phyloP scores from a whole-genome alignment of 139 green algal species.

The Deuterostichococcus epilithicus region DNA sequence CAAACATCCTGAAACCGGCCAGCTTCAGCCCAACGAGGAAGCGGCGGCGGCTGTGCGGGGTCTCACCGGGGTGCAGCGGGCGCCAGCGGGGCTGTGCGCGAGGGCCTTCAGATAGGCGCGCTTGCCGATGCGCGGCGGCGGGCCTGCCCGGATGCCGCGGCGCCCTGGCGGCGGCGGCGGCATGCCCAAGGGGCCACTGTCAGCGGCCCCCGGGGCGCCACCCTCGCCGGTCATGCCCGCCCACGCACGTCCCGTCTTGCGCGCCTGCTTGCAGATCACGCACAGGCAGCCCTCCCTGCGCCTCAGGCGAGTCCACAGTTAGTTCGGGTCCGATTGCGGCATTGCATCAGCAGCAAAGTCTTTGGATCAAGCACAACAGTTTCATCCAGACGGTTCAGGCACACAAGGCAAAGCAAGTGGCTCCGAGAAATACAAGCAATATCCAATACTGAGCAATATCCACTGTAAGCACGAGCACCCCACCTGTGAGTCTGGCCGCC shows the following conservation, averaged over 20 bases:
- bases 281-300: conserved; percentile 70
- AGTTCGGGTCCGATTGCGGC: no score
- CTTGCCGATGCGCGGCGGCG: conserved; percentile 55
- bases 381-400: no score
- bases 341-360: no score
- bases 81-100: conserved; percentile 37
- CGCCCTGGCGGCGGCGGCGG: neutral
- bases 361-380: no score
- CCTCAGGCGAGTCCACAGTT: no score
- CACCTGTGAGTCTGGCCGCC: conserved; percentile 16
- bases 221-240: conserved; percentile 11
- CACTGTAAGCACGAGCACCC: neutral
- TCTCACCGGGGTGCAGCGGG: neutral
- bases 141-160: neutral
- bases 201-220: conserved; percentile 5
- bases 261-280: conserved; percentile 78
- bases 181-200: neutral
- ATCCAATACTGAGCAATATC: no score
- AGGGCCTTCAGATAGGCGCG: conserved; percentile 64
- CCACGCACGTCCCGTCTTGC: conserved; percentile 34
- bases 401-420: no score
- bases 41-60: no score
- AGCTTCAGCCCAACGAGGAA: no score
- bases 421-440: neutral
- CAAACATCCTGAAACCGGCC: no score